Conservation (phyloP, 768 basidiomycete genomes). For the Pulveroboletus sp. region DNA sequence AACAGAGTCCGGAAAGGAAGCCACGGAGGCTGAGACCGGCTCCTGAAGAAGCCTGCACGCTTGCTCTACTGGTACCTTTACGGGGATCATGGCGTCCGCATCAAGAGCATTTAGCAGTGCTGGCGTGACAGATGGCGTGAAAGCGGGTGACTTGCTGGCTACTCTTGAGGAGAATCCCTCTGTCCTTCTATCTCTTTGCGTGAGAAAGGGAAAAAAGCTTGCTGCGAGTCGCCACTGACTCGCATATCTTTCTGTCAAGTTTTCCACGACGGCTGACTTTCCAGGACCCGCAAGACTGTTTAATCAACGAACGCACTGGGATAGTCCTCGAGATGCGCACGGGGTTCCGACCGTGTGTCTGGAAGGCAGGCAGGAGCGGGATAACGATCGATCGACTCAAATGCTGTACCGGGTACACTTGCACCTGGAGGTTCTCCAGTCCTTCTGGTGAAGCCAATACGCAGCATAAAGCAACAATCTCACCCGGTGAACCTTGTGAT, state of each 20-base stretch:
- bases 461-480: background rate
- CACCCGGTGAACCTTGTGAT: conserved; percentile 10
- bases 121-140: conserved; percentile 13
- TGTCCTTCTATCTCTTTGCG: conserved; percentile 18
- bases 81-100: conserved; percentile 18
- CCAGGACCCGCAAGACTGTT: conserved; percentile 22
- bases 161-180: conserved; percentile 29
- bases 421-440: conserved; percentile 12
- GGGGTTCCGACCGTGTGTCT: conserved; percentile 17
- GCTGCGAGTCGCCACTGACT: conserved; percentile 25
- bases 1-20: conserved; percentile 10
- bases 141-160: conserved; percentile 28
- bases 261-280: conserved; percentile 28
- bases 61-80: conserved; percentile 24
- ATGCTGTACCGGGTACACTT: conserved; percentile 12
- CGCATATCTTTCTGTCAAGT: conserved; percentile 23
- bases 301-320: conserved; percentile 20
- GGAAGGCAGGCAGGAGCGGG: conserved; percentile 19
- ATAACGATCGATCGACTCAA: conserved; percentile 17
- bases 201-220: conserved; percentile 34
- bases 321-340: conserved; percentile 14
- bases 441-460: conserved; percentile 2
- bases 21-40: conserved; percentile 12
- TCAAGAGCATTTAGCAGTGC: conserved; percentile 19
- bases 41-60: conserved; percentile 21